Base-by-base conservation (phyloP, 1,284 basidiomycete genomes). In the Puccinia novopanici region DNA sequence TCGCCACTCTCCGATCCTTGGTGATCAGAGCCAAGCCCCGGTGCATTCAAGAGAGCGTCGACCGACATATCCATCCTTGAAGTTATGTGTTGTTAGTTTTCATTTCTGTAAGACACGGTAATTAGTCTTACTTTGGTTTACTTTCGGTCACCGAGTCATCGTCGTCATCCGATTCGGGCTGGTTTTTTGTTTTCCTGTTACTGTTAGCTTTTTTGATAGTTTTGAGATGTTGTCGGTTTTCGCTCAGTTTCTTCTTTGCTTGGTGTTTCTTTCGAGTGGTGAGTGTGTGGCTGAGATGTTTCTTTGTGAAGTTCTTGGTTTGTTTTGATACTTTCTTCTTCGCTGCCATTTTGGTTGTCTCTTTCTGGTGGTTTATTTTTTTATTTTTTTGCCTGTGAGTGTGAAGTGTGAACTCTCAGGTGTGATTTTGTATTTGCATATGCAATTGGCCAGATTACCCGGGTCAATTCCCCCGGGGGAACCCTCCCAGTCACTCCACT, bases 21-120 rank as follows among this genome's bases (percentile, higher is more conserved):
- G 13, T 40, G 30, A 19, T 57, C 73, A 6, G 52, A 55, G 19
- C 57, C 67, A 17, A 80, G 48, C 22, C 68, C 77, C 34, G 48
- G 42, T 19, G 77, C 77, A 45, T 73, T 80, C 15, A 80, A 57
- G 19, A 80, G 57, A 45, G 67, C 77, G 42, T 80, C 77, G 37
- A 80, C 48, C 15, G 77, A 80, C 68, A 80, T 80, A 24, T 72
- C 77, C 30, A 72, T 50, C n/a, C 77, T 80, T n/a, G n/a, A n/a
- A n/a, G n/a, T n/a, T n/a, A n/a, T n/a, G n/a, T n/a, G n/a, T n/a
- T n/a, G n/a, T 63, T 15, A 40, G 6, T 63, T 17, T 17, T 40
- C 24, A 40, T 37, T 63, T 63, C 27, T 30, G 19, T 13, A 40
- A 48, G n/a, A n/a, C n/a, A n/a, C n/a, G n/a, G n/a, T n/a, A n/a